Percentiles rank a stretch among this genome's conserved stretches.
These are phyloP conservation scores for Ambrosia hybrid DNA, from an alignment of 140 eudicot genomes.

Conservation along the genomic window DNA sequence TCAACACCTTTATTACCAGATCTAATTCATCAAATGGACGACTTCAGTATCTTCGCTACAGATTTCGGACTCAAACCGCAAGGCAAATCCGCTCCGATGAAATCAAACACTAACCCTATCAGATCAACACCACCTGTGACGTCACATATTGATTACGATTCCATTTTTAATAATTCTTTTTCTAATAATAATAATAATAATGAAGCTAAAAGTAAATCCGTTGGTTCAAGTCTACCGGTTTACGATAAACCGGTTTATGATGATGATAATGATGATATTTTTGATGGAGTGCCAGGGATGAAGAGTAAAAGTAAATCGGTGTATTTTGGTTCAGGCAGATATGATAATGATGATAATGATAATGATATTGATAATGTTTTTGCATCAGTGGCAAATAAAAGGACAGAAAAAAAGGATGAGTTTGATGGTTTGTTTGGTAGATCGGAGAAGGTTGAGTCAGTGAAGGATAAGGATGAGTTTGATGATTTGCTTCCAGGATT, in stretches of 20 bases:
- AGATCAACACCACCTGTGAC: constrained; percentile 29
- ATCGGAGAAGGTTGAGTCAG: constrained; percentile 38
- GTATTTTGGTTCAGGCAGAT: neutral
- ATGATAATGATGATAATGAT: too few species aligned
- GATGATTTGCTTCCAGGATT: constrained; percentile 82
- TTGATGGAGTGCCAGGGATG: constrained; percentile 67
- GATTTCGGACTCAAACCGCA: too few species aligned
- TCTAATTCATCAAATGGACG: too few species aligned
- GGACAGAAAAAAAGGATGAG: constrained; percentile 24
- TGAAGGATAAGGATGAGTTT: constrained; percentile 37
- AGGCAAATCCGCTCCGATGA: too few species aligned
- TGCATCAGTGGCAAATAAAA: constrained; percentile 34
- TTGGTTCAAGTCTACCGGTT: constrained; percentile 51
- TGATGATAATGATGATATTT: constrained; percentile 50
- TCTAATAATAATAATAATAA: neutral
- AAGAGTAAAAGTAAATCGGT: constrained; percentile 41
- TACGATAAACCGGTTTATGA: constrained; percentile 45
- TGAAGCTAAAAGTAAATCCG: constrained; percentile 34
- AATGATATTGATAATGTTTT: constrained; percentile 47
- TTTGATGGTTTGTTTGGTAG: constrained; percentile 66
- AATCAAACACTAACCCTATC: constrained; percentile 16
- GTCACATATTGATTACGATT: constrained; percentile 63
- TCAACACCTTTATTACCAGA: too few species aligned
- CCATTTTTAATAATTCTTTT: constrained; percentile 45
- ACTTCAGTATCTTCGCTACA: too few species aligned